phyloP scores from a whole-genome alignment of 1,284 basidiomycete species.

The Takashimella tepidaria region DNA sequence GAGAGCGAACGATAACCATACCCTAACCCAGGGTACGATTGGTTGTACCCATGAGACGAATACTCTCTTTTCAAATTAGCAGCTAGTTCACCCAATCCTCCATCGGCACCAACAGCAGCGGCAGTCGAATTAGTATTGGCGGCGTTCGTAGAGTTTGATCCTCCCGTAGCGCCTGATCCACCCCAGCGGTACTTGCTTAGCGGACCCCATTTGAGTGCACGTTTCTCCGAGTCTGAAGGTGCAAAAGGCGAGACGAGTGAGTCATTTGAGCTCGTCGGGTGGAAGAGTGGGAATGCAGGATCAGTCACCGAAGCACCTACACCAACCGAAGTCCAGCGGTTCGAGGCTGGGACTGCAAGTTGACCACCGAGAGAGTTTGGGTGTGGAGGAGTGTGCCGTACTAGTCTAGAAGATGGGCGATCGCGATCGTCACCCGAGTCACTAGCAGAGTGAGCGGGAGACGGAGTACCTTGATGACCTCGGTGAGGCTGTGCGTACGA shows the following conservation, averaged over 20 bases:
- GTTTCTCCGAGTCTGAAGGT: slow-evolving; percentile 43
- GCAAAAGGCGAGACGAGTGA: slow-evolving; percentile 40
- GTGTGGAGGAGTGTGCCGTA: neutral
- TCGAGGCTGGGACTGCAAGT: neutral
- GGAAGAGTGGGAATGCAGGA: neutral
- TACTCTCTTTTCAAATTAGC: neutral
- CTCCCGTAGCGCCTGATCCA: slow-evolving; percentile 13
- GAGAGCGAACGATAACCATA: no score
- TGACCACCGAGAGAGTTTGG: neutral
- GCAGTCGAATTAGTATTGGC: slow-evolving; percentile 10
- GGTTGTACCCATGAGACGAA: neutral
- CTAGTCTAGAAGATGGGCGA: neutral
- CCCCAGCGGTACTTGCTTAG: slow-evolving; percentile 26
- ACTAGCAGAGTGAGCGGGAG: neutral
- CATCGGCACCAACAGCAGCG: neutral
- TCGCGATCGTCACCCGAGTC: neutral
- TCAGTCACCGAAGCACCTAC: neutral
- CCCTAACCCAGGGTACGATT: neutral
- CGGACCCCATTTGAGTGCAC: slow-evolving; percentile 42
- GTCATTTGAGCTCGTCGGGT: slow-evolving; percentile 30
- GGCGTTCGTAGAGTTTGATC: slow-evolving; percentile 8
- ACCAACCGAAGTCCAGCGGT: neutral
- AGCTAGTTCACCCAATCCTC: neutral
- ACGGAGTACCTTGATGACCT: neutral
- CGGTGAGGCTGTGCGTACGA: neutral